Conservation (phyloP, 1,284 basidiomycete species). For the Apiotrichum veenhuisii region DNA sequence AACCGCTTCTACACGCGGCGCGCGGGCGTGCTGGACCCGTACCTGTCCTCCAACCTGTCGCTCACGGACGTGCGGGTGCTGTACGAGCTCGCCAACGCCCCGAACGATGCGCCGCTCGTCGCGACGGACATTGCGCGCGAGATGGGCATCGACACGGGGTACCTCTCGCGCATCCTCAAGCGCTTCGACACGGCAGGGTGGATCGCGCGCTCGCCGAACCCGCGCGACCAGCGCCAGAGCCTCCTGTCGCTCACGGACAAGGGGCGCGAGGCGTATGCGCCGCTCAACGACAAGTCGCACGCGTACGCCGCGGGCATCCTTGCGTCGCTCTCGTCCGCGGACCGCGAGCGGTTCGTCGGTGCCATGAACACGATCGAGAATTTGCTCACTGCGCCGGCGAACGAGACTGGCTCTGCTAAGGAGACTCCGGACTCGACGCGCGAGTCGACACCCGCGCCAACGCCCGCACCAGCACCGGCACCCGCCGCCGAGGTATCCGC, state of each 20-base stretch:
- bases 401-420: not conserved
- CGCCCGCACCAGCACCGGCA: not conserved
- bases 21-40: conserved; percentile 11
- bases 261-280: conserved; percentile 4
- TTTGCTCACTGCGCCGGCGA: not conserved
- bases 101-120: not conserved
- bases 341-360: conserved; percentile 1
- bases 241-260: conserved; percentile 1
- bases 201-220: conserved; percentile 4
- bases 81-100: conserved; percentile 14
- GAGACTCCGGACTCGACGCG: not conserved
- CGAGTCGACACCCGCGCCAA: not conserved
- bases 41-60: conserved; percentile 7
- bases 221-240: conserved; percentile 12
- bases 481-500: not conserved
- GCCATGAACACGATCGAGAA: conserved; percentile 9
- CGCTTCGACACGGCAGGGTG: conserved; percentile 14
- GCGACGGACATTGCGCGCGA: conserved; percentile 11
- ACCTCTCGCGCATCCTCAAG: conserved; percentile 18
- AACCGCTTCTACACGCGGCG: conserved; percentile 22
- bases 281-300: conserved; percentile 5
- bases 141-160: conserved; percentile 14
- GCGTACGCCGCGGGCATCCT: conserved; percentile 3
- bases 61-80: conserved; percentile 17
- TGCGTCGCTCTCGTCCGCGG: not conserved